phyloP scores from a whole-genome alignment of 2,329 filamentous ascomycete genomes.

The Epichloe gansuensis region DNA sequence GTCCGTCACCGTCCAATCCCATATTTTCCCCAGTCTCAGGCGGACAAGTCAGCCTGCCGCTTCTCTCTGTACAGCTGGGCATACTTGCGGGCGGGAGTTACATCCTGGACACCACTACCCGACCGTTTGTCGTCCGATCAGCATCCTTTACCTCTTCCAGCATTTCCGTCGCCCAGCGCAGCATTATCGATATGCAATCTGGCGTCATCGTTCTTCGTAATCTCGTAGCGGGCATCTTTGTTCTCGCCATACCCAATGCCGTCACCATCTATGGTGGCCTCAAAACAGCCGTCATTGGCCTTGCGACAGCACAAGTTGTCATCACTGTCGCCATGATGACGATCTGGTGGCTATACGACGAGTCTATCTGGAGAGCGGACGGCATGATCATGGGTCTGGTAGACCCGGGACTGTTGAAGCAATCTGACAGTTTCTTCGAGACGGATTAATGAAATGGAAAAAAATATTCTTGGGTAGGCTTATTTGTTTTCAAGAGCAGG shows the following conservation, averaged over 20 bases:
- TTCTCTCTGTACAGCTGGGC: slow-evolving; percentile 32
- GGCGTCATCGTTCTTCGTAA: slow-evolving; percentile 28
- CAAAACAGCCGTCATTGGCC: slow-evolving; percentile 24
- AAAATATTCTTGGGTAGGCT: background rate
- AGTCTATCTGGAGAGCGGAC: slow-evolving; percentile 29
- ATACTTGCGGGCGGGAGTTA: slow-evolving; percentile 31
- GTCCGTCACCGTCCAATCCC: slow-evolving; percentile 9
- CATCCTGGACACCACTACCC: slow-evolving; percentile 26
- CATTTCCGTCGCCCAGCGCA: slow-evolving; percentile 31
- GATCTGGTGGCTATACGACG: slow-evolving; percentile 30
- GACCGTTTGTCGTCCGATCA: slow-evolving; percentile 32
- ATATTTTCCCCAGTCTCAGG: slow-evolving; percentile 17
- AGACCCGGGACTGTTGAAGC: slow-evolving; percentile 30
- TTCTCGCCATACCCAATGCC: slow-evolving; percentile 27
- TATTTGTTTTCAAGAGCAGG: too few relatives aligned
- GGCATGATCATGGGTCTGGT: slow-evolving; percentile 34
- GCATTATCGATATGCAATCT: slow-evolving; percentile 35
- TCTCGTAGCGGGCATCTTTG: slow-evolving; percentile 29
- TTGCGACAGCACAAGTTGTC: slow-evolving; percentile 28
- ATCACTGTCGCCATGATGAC: slow-evolving; percentile 21
- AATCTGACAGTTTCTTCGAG: slow-evolving; percentile 33
- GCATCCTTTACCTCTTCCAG: slow-evolving; percentile 36
- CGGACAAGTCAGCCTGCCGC: slow-evolving; percentile 22
- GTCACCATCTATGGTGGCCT: slow-evolving; percentile 24
- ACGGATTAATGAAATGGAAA: slow-evolving; percentile 15